phyloP scores from a whole-genome alignment of 495 filamentous ascomycete genomes.

The Neurospora sp. region DNA sequence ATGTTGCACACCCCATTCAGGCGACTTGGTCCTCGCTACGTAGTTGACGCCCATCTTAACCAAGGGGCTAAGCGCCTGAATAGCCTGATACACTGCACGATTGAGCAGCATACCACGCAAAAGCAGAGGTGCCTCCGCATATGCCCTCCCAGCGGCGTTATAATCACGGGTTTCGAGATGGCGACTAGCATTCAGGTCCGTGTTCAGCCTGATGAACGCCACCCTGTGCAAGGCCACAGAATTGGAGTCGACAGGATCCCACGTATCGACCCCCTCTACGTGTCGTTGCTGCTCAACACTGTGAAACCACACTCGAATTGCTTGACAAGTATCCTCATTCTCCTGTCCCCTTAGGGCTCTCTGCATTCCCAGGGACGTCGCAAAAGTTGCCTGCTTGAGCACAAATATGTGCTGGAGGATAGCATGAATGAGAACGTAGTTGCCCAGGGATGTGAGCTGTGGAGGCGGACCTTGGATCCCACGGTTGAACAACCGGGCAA shows the following conservation, averaged over 20 bases:
- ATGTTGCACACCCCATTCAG: conserved; percentile 65
- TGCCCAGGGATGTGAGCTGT: conserved; percentile 51
- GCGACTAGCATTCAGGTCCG: conserved; percentile 53
- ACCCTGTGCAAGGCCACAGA: conserved; percentile 55
- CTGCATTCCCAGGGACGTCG: conserved; percentile 33
- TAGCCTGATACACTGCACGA: conserved; percentile 53
- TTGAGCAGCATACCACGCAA: conserved; percentile 47
- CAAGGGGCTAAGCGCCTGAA: conserved; percentile 58
- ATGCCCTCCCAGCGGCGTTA: conserved; percentile 46
- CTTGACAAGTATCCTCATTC: conserved; percentile 47
- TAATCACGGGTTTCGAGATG: conserved; percentile 54
- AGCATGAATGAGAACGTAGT: conserved; percentile 59
- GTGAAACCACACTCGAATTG: conserved; percentile 52
- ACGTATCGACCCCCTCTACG: conserved; percentile 27
- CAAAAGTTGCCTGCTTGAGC: conserved; percentile 48
- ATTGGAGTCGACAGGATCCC: conserved; percentile 54
- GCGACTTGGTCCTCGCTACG: conserved; percentile 58
- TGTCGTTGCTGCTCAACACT: conserved; percentile 49
- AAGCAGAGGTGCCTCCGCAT: conserved; percentile 48
- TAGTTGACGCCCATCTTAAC: conserved; percentile 60
- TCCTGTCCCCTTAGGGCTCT: conserved; percentile 43
- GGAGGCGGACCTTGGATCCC: conserved; percentile 37
- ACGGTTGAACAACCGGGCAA: conserved; percentile 37
- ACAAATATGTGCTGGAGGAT: conserved; percentile 61
- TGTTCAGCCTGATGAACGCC: conserved; percentile 58